phyloP scores from a whole-genome alignment of 768 basidiomycete species.

The Trametes cubensis region DNA sequence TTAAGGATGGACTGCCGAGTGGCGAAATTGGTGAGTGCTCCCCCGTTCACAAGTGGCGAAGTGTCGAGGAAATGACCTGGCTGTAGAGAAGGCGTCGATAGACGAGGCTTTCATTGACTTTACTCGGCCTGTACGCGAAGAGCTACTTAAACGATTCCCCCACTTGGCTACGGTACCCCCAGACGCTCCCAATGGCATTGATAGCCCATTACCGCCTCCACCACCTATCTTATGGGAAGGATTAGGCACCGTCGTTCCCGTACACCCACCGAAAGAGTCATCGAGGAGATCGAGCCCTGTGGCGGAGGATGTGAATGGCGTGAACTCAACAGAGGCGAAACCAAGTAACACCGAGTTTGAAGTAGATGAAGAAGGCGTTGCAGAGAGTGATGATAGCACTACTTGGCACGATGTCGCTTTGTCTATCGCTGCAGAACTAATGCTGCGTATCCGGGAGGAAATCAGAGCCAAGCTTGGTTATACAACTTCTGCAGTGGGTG shows the following conservation, averaged over 20 bases:
- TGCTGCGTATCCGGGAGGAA: conserved; percentile 71
- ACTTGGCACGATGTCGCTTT: conserved; percentile 96
- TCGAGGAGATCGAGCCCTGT: conserved; percentile 21
- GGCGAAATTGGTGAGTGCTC: conserved; percentile 77
- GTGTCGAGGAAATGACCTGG: not conserved
- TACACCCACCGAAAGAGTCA: conserved; percentile 38
- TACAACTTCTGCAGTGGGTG: conserved; percentile 86
- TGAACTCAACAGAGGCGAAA: not conserved
- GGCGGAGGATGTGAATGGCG: not conserved
- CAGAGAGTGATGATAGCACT: conserved; percentile 37
- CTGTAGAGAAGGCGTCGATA: conserved; percentile 87
- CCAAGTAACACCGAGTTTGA: not conserved
- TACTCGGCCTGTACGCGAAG: conserved; percentile 75
- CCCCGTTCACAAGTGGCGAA: not conserved
- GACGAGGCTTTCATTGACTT: conserved; percentile 97
- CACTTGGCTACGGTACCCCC: conserved; percentile 71
- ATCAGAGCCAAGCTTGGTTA: conserved; percentile 79
- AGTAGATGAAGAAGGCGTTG: not conserved
- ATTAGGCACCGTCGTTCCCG: conserved; percentile 64
- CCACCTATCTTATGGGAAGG: conserved; percentile 64
- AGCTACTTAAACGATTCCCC: conserved; percentile 74
- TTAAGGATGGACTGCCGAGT: conserved; percentile 75
- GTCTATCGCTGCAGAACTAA: conserved; percentile 85
- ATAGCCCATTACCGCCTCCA: conserved; percentile 77
- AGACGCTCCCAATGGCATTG: conserved; percentile 68